phyloP scores from a whole-genome alignment of 164 flowering plant species.

The Hamamelis virginiana region DNA sequence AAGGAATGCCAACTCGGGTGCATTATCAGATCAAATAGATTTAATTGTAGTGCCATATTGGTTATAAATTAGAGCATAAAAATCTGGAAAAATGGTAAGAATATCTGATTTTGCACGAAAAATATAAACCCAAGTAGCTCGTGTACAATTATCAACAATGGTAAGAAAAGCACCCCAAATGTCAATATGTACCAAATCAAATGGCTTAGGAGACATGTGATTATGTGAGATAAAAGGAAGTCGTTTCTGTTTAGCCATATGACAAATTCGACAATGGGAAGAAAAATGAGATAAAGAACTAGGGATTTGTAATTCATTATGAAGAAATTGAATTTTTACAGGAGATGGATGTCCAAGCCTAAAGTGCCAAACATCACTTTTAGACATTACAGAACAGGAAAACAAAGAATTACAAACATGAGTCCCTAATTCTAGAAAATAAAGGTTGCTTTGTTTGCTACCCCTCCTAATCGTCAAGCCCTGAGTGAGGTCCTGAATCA shows the following conservation, averaged over 20 bases:
- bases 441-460: neutral
- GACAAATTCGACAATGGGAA: neutral
- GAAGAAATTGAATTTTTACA: neutral
- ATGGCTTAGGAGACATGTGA: neutral
- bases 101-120: conserved; percentile 3
- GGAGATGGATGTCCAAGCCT: neutral
- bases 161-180: conserved; percentile 14
- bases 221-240: no score
- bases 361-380: neutral
- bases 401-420: neutral
- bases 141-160: conserved; percentile 11
- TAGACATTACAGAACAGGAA: neutral
- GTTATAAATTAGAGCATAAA: neutral
- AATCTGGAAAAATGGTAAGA: neutral
- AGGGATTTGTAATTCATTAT: no score
- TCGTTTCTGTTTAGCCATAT: neutral
- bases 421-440: neutral
- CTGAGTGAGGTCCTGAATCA: neutral
- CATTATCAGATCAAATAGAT: no score
- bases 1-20: neutral
- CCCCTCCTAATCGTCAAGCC: neutral
- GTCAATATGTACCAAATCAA: conserved; percentile 13
- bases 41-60: neutral
- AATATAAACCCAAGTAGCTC: conserved; percentile 9
- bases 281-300: no score